phyloP scores from a whole-genome alignment of 2,329 filamentous ascomycete genomes.

The Aspergillus floridensis region DNA sequence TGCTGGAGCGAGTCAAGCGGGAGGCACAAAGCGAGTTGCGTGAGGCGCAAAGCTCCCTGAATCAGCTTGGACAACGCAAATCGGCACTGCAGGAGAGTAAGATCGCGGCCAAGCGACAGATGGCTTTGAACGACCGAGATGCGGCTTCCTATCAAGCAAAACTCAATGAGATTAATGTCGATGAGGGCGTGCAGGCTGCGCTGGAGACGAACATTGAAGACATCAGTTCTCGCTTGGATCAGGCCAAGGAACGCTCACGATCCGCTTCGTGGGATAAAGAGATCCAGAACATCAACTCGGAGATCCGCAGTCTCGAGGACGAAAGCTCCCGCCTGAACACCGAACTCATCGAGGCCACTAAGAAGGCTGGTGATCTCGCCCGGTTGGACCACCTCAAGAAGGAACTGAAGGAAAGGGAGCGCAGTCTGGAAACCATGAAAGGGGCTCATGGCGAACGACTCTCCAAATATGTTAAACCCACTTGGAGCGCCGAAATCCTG shows the following conservation, averaged over 20 bases:
- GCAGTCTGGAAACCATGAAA: constrained; percentile 73
- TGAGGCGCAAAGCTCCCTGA: constrained; percentile 68
- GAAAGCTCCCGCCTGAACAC: constrained; percentile 68
- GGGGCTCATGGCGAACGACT: constrained; percentile 73
- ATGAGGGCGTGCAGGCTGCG: constrained; percentile 78
- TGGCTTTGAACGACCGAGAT: constrained; percentile 70
- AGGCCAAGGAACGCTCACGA: constrained; percentile 62
- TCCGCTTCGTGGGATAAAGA: constrained; percentile 67
- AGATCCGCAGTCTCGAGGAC: constrained; percentile 67
- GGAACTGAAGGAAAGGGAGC: constrained; percentile 70
- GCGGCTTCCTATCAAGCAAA: constrained; percentile 64
- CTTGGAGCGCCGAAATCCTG: constrained; percentile 69
- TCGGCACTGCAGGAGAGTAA: constrained; percentile 72
- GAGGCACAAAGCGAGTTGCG: constrained; percentile 73
- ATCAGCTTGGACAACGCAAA: constrained; percentile 70
- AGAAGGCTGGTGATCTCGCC: constrained; percentile 76
- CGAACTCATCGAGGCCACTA: constrained; percentile 82
- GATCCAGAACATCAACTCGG: constrained; percentile 63
- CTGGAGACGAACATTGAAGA: constrained; percentile 73
- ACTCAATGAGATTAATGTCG: constrained; percentile 70
- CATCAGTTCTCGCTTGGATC: constrained; percentile 60
- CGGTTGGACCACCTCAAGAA: constrained; percentile 80
- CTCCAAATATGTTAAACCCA: constrained; percentile 58
- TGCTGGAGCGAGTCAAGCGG: constrained; percentile 70
- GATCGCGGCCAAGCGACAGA: constrained; percentile 68